phyloP scores from a whole-genome alignment of 768 basidiomycete genomes.

The Candolleomyces eurysporus region DNA sequence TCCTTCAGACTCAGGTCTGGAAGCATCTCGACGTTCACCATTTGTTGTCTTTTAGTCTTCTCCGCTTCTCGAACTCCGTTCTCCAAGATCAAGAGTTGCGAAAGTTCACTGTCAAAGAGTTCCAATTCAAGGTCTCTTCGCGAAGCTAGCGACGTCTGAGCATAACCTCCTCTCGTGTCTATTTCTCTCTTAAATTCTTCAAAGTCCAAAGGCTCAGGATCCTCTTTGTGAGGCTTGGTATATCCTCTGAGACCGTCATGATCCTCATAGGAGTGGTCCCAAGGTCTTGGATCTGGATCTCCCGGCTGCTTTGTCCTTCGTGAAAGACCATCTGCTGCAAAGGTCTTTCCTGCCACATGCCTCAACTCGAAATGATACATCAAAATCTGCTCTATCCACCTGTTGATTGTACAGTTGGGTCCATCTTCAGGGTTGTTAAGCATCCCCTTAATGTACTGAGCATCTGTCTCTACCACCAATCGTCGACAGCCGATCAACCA shows the following conservation, averaged over 20 bases:
- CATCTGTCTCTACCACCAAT: no score
- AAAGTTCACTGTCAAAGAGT: no score
- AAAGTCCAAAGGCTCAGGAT: no score
- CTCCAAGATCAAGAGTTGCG: no score
- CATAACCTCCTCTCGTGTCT: conserved; percentile 6
- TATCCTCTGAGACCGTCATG: no score
- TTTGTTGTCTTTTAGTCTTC: no score
- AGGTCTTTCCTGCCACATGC: conserved; percentile 11
- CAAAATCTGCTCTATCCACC: conserved; percentile 12
- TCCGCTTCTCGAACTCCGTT: no score
- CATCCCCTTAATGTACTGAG: conserved; percentile 6
- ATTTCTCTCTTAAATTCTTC: neutral
- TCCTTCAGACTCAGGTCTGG: neutral
- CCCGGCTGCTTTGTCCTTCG: conserved; percentile 5
- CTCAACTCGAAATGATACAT: conserved; percentile 10
- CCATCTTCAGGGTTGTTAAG: conserved; percentile 7
- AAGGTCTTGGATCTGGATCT: conserved; percentile 2
- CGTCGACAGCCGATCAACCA: no score
- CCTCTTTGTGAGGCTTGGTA: no score
- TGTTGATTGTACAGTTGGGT: conserved; percentile 11
- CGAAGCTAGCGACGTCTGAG: no score
- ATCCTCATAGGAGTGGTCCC: neutral
- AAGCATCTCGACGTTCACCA: neutral
- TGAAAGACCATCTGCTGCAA: conserved; percentile 20
- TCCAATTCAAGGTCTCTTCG: no score